Conservation (phyloP, 495 filamentous ascomycete species). For the Xylaria bambusicola region DNA sequence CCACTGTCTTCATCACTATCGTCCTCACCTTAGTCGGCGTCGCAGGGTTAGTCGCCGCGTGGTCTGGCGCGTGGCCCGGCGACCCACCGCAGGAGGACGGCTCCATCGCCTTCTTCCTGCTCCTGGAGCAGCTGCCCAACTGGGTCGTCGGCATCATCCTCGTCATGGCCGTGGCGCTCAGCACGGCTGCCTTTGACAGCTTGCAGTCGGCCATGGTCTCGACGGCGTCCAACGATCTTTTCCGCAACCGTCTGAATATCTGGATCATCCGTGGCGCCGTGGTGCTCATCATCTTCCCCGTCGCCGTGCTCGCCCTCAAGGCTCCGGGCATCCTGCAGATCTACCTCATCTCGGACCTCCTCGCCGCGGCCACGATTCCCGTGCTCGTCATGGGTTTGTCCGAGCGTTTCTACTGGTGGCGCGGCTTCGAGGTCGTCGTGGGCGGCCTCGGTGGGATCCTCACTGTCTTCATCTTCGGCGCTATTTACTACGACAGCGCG, state of each 20-base stretch:
- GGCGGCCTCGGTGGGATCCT: slow-evolving; percentile 72
- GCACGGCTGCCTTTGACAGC: slow-evolving; percentile 72
- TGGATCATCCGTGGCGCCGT: slow-evolving; percentile 67
- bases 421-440: slow-evolving; percentile 71
- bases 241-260: slow-evolving; percentile 71
- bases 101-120: slow-evolving; percentile 69
- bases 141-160: slow-evolving; percentile 78
- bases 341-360: slow-evolving; percentile 73
- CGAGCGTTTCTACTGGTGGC: slow-evolving; percentile 66
- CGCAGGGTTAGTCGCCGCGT: slow-evolving; percentile 70
- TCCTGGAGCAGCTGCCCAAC: slow-evolving; percentile 66
- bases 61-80: slow-evolving; percentile 65
- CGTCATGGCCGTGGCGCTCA: slow-evolving; percentile 72
- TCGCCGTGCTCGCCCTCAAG: slow-evolving; percentile 68
- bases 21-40: slow-evolving; percentile 67
- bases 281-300: slow-evolving; percentile 67
- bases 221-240: slow-evolving; percentile 73
- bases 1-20: slow-evolving; percentile 59
- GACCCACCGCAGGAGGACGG: slow-evolving; percentile 57
- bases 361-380: slow-evolving; percentile 69
- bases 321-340: slow-evolving; percentile 72
- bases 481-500: slow-evolving; percentile 67
- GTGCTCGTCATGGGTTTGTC: slow-evolving; percentile 66
- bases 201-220: slow-evolving; percentile 78
- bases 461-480: slow-evolving; percentile 74